Evolutionary conservation across 306 rosid genomes (phyloP).

Genomic region (Trifolium subterraneum): DNA sequence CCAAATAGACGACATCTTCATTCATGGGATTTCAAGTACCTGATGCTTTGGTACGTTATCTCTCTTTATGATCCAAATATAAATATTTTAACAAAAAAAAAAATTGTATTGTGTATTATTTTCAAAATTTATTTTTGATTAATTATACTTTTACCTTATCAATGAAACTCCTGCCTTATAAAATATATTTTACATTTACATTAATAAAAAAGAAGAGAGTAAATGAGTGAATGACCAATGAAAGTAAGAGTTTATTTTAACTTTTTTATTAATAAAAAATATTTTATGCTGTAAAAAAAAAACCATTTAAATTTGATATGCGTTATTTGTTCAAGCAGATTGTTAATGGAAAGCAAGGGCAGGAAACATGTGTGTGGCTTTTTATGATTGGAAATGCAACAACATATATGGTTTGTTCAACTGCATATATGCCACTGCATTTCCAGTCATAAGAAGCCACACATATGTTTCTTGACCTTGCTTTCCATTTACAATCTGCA

Average conservation of each 20-base stretch:
- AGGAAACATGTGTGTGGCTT: constrained; percentile 81
- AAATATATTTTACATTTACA: too few relatives aligned
- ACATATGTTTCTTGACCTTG: constrained; percentile 68
- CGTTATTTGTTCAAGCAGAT: constrained; percentile 40
- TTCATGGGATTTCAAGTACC: too few relatives aligned
- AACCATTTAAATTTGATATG: neutral
- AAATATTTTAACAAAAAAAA: neutral
- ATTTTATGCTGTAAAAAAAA: too few relatives aligned
- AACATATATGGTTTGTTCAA: too few relatives aligned
- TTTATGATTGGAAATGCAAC: constrained; percentile 94
- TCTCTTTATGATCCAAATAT: too few relatives aligned
- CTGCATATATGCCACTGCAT: constrained; percentile 94
- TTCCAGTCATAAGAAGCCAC: constrained; percentile 95
- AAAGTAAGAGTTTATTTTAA: neutral
- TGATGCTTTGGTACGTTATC: too few relatives aligned
- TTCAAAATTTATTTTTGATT: neutral
- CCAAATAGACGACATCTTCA: too few relatives aligned
- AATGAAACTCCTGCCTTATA: neutral
- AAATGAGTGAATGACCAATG: neutral
- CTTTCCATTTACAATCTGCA: constrained; percentile 76
- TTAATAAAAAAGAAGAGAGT: too few relatives aligned
- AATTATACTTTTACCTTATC: too few relatives aligned
- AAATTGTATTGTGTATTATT: neutral
- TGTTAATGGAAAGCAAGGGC: constrained; percentile 74
- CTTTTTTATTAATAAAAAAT: neutral